Evolutionary conservation across 2,329 filamentous ascomycete species (phyloP), one percentile per base, ranked within the genome.

Genomic region (Pleurostoma richardsiae): DNA sequence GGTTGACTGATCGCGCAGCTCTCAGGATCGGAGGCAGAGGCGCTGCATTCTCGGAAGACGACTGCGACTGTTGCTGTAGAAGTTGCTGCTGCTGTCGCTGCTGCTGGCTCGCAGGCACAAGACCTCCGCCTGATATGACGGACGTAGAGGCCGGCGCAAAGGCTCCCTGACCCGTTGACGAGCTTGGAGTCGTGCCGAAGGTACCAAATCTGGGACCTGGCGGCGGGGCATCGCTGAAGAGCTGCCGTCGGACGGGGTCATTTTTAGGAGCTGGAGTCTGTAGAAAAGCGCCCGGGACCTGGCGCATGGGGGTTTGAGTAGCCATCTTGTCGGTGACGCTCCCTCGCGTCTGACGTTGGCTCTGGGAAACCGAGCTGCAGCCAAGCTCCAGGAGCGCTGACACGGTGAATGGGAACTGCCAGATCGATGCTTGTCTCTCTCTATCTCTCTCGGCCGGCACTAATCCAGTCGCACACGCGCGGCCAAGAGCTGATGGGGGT

Each of bases 1-100:
- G 79, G 66, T 95, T 95, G 64, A 99, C 85, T 26, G 87, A 91
- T 54, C 77, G 79, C 41, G 90, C 89, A 26, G 90, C 94, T 66
- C 89, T 87, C 55, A 88, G 79, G 49, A 95, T 79, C 1, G 88
- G 86, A 40, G 81, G 82, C 41, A 86, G 59, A n/a, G 68, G 54
- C 19, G 59, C 53, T 6, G 49, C 61, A 48, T 68, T 65, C 40
- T 72, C 69, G 8, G 60, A 63, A 49, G 76, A 73, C 46, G 70
- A 66, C 52, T 75, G 49, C 8, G 8, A 8, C 11, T 41, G 29
- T 4, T 39, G 39, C 8, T 33, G 40, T 27, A 30, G 38, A n/a
- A 36, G 8, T 8, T 36, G 8, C 8, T 36, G 33, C 33, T 36
- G 33, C 8, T 8, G 33, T 8, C 33, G 8, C 30, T 31, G 30